Evolutionary conservation across 768 basidiomycete species (phyloP).

Genomic region (Trametes gibbosa): DNA sequence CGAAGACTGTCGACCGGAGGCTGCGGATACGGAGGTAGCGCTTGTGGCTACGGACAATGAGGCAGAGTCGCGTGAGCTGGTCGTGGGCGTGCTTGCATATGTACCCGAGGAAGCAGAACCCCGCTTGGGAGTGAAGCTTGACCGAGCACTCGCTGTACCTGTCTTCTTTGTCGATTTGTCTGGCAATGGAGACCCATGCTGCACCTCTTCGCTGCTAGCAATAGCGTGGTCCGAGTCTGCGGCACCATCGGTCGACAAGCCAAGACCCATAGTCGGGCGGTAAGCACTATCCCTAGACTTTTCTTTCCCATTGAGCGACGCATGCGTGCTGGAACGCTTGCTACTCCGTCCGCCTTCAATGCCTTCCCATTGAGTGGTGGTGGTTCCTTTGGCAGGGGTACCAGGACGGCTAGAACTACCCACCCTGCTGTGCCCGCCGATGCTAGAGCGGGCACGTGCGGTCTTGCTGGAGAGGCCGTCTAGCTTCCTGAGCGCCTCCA

Average conservation of each 20-base stretch:
- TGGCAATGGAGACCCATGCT: conserved; percentile 37
- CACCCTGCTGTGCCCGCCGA: conserved; percentile 38
- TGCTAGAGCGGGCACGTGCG: conserved; percentile 73
- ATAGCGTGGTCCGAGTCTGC: conserved; percentile 45
- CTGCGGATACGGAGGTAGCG: conserved; percentile 69
- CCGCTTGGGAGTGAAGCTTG: conserved; percentile 82
- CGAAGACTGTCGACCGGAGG: conserved; percentile 71
- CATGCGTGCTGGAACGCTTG: conserved; percentile 35
- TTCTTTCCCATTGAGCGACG: conserved; percentile 45
- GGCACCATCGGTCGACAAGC: conserved; percentile 31
- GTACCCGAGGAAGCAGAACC: conserved; percentile 88
- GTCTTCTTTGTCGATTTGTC: conserved; percentile 72
- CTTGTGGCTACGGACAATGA: conserved; percentile 78
- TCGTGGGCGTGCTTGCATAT: conserved; percentile 70
- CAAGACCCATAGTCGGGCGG: conserved; percentile 38
- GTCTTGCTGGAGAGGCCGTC: conserved; percentile 83
- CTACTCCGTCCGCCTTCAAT: conserved; percentile 40
- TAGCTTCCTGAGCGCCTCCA: conserved; percentile 87
- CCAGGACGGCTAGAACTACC: conserved; percentile 65
- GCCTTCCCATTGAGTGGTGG: conserved; percentile 73
- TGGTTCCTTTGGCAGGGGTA: conserved; percentile 60
- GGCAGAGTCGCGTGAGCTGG: conserved; percentile 85
- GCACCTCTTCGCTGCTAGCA: conserved; percentile 50
- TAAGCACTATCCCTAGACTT: conserved; percentile 34
- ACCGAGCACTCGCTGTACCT: conserved; percentile 51